These are phyloP conservation scores for Lichtheimia corymbifera DNA, from an alignment of 371 early-diverging fungal genomes.

Conservation along the genomic window DNA sequence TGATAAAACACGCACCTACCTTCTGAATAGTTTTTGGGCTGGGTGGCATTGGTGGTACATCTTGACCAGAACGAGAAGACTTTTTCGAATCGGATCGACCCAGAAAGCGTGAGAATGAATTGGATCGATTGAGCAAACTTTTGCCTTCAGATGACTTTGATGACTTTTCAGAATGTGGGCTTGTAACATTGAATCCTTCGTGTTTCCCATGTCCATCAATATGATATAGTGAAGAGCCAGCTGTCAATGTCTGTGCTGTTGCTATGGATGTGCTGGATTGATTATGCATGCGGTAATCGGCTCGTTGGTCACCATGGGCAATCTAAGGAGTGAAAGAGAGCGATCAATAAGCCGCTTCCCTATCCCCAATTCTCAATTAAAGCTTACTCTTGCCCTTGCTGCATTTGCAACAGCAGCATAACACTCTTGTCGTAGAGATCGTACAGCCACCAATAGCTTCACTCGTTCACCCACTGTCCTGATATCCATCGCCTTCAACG, in stretches of 20 bases:
- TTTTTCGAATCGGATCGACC: constrained; percentile 51
- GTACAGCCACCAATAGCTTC: constrained; percentile 73
- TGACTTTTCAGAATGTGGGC: constrained; percentile 25
- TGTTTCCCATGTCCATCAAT: constrained; percentile 26
- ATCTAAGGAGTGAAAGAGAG: not conserved
- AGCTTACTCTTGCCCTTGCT: constrained; percentile 24
- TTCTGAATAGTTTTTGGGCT: constrained; percentile 43
- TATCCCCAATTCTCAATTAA: not conserved
- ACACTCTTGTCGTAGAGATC: constrained; percentile 67
- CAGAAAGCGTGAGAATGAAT: constrained; percentile 51
- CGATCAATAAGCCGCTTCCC: not conserved
- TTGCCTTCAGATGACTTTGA: constrained; percentile 47
- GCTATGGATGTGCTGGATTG: constrained; percentile 18
- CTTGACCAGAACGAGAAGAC: constrained; percentile 28
- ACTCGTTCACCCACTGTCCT: constrained; percentile 84
- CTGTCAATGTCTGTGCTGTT: constrained; percentile 9
- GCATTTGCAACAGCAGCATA: constrained; percentile 37
- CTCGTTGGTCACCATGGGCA: constrained; percentile 1
- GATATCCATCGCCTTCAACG: constrained; percentile 84
- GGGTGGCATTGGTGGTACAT: constrained; percentile 35
- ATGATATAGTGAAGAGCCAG: constrained; percentile 14
- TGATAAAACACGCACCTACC: constrained; percentile 19
- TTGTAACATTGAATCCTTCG: constrained; percentile 38
- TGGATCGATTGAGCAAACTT: constrained; percentile 44
- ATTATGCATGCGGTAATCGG: constrained; percentile 20